phyloP scores from a whole-genome alignment of 2,329 filamentous ascomycete species.

The Curvularia lunata region DNA sequence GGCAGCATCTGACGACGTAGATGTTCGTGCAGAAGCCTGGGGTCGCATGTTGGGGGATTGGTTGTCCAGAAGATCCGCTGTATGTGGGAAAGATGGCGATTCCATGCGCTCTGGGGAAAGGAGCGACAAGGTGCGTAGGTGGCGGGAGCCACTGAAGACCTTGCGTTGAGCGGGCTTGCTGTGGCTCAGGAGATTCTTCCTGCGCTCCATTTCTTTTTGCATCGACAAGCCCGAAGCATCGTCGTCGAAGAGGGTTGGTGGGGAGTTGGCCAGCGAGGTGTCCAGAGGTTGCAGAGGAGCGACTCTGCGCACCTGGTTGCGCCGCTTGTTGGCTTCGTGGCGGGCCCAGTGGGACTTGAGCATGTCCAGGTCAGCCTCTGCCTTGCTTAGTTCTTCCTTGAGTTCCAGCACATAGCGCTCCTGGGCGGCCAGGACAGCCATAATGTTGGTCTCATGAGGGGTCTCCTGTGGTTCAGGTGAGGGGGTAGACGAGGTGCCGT shows the following conservation, averaged over 20 bases:
- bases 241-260: slow-evolving; percentile 46
- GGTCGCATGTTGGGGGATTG: slow-evolving; percentile 24
- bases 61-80: slow-evolving; percentile 46
- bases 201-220: slow-evolving; percentile 72
- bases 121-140: slow-evolving; percentile 75
- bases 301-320: slow-evolving; percentile 64
- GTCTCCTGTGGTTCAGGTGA: slow-evolving; percentile 32
- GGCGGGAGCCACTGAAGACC: slow-evolving; percentile 67
- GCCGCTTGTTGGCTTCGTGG: slow-evolving; percentile 78
- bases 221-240: slow-evolving; percentile 53
- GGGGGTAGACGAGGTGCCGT: slow-evolving; percentile 37
- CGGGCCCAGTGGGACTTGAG: slow-evolving; percentile 85
- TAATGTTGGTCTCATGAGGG: slow-evolving; percentile 60
- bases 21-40: slow-evolving; percentile 24
- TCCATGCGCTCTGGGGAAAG: slow-evolving; percentile 67
- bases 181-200: slow-evolving; percentile 68
- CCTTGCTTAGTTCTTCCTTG: slow-evolving; percentile 83
- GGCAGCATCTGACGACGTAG: slow-evolving; percentile 44
- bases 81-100: slow-evolving; percentile 46
- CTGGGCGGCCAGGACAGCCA: slow-evolving; percentile 89
- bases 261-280: slow-evolving; percentile 46
- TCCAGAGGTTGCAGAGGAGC: slow-evolving; percentile 64
- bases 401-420: slow-evolving; percentile 90
- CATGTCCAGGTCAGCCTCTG: slow-evolving; percentile 75
- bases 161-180: slow-evolving; percentile 59